Evolutionary conservation across 371 early-diverging fungal genomes (phyloP), one percentile per base, ranked within the genome.

Genomic region (Chytridiales sp.): DNA sequence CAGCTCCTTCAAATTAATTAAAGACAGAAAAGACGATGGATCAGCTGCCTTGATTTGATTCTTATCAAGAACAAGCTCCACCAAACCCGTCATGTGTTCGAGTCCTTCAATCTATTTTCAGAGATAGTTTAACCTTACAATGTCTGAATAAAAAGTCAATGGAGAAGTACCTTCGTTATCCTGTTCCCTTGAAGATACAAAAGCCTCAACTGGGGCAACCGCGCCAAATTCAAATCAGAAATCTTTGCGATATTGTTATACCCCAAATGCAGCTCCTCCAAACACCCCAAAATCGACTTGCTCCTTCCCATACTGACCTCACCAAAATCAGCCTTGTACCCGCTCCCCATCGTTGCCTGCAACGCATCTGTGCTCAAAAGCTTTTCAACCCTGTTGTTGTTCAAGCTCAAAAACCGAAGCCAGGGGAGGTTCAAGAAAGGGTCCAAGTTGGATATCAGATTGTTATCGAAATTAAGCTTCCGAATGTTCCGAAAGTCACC

Each of bases 261-360:
- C 13, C 77, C 79, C 46, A 81, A 51, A 59, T 79, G 68, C 31
- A 81, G 67, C 61, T 81, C 81, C 47, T 81, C 78, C 41, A 81
- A 47, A 24, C 56, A 39, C 32, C 79, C 68, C 31, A 78, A 59
- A 17, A 78, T 40, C 11, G 31, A 47, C 55, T 62, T 68, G 36
- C 26, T 59, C n/a, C n/a, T n/a, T 21, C 40, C 49, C 35, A 27
- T 48, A 0, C 26, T 27, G 29, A 44, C 15, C 43, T 67, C 64
- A 17, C 27, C 19, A 35, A 32, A 61, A 4, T 67, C 64, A 17
- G 49, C 56, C 19, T 31, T 52, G 52, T 59, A 59, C 9, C 62
- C 61, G 42, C 57, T 56, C 54, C 59, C 35, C 4, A 54, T 54
- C 53, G 64, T 38, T 0, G 62, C 56, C n/a, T 61, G 65, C 1